Base-by-base conservation (phyloP, 352 stramenopile genomes). In the Phytophthora colocasiae region DNA sequence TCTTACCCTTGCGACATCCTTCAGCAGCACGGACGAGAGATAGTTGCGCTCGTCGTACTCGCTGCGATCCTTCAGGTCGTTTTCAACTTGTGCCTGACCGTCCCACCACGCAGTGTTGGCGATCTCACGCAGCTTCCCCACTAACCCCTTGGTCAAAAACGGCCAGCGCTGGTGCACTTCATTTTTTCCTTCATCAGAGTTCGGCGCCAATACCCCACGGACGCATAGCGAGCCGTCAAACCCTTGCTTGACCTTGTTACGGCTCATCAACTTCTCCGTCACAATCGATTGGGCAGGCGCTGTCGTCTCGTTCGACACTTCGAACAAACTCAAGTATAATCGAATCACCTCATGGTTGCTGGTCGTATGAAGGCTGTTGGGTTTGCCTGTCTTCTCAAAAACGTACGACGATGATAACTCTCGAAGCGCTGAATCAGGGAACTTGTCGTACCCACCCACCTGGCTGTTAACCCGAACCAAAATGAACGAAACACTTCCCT, bases 151-250 rank as follows among this genome's bases (percentile, higher is more conserved):
- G 4, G 14, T 39, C 45, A 22, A 51, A 38, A 40, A 38, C 19
- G 45, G 45, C 26, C 26, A 51, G 11, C 26, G 45, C 9, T 31
- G 27, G 4, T 31, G 27, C 27, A 31, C 3, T 22, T 3, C 12
- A 24, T 11, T 6, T 22, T 22, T 22, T 51, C 45, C 32, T 31
- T 5, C 32, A 15, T 27, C 49, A 15, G 49, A 26, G 31, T 19
- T 57, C 14, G 14, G 36, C 19, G 19, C 15, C 17, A 45, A 57
- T 22, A 47, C n/a, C 11, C 36, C 50, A 8, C 50, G 50, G 19
- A 46, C 34, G 10, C 19, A 57, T 11, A 56, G 36, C 29, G 32
- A 55, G 31, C 34, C 38, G 31, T 32, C 17, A 56, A 45, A 40
- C 12, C 1, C 6, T 8, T 15, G 39, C 39, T 22, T 22, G 43